Evolutionary conservation across 2,329 filamentous ascomycete genomes (phyloP), one percentile per base, ranked within the genome.

Genomic region (Fusarium odoratissimum): DNA sequence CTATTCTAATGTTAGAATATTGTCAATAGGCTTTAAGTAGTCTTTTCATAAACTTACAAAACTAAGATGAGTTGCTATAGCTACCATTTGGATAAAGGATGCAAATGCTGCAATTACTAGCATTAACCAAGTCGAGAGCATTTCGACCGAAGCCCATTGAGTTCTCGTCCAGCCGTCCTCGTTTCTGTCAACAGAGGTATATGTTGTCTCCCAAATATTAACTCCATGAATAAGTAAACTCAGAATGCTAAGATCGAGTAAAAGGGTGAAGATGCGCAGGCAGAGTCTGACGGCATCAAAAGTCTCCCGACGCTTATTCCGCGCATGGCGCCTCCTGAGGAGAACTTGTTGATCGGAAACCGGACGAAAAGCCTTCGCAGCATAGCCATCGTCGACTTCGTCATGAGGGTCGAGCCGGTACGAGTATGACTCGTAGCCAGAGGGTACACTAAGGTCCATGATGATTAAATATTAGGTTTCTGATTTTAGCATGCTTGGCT

Each of bases 51-150:
- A 21, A 67, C 64, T 67, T 19, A 67, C 64, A 25, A 67, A 35
- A 2, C 44, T 31, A 10, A 67, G 38, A 17, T 40, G 64, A 6
- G 64, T 60, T 1, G 19, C 44, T 9, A 67, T 19, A 10, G 64
- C 64, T 8, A 51, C 4, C 0, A 60, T 5, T 10, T 67, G 64
- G 7, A 67, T 33, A 13, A 52, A 30, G 0, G 51, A 52, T 14
- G 52, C 52, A 40, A 46, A 67, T 6, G 45, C n/a, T 11, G 52
- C 45, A 13, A 44, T 45, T 9, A 38, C 61, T 8, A 67, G 61
- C 52, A 67, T 67, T 3, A 67, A 40, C 64, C 64, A 67, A 3
- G 51, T 67, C 3, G 64, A 67, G 2, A 67, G 9, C 64, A 67
- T 67, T 1, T 67, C 40, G 4, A 67, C 23, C 0, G 45, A n/a